These are phyloP conservation scores for Calocybe gangraenosa DNA, from an alignment of 768 basidiomycete genomes.

Conservation along the genomic window DNA sequence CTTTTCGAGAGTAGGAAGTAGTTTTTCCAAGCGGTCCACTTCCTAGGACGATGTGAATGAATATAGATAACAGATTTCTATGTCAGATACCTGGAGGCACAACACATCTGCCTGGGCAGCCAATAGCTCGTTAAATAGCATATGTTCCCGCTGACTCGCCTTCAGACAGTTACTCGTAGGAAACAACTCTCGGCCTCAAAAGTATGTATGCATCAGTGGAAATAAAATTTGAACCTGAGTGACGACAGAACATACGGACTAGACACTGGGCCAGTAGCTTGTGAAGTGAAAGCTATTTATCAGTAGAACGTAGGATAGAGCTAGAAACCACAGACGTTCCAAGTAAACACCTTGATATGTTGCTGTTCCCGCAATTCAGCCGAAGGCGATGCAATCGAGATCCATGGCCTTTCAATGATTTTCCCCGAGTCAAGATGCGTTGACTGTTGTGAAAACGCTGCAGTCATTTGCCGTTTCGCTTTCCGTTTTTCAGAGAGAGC, in stretches of 20 bases:
- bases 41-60: constrained; percentile 47
- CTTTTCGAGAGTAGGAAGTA: constrained; percentile 61
- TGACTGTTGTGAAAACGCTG: constrained; percentile 4
- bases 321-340: constrained; percentile 66
- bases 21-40: constrained; percentile 75
- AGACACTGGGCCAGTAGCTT: constrained; percentile 78
- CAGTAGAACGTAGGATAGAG: constrained; percentile 6
- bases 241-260: constrained; percentile 54
- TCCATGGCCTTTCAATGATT: constrained; percentile 38
- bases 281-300: constrained; percentile 9
- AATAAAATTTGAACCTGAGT: not conserved
- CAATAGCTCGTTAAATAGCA: constrained; percentile 75
- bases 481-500: constrained; percentile 51
- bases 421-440: constrained; percentile 17
- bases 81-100: constrained; percentile 68
- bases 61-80: not conserved
- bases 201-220: not conserved
- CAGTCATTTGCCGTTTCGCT: constrained; percentile 28
- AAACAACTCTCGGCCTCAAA: constrained; percentile 71
- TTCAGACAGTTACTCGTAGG: constrained; percentile 85
- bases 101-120: constrained; percentile 73
- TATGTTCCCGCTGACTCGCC: constrained; percentile 63
- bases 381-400: constrained; percentile 22
- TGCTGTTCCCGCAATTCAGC: constrained; percentile 20
- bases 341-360: constrained; percentile 62